These are phyloP conservation scores for Mortierella alpina DNA, from an alignment of 192 early-diverging fungal genomes.

Conservation along the genomic window DNA sequence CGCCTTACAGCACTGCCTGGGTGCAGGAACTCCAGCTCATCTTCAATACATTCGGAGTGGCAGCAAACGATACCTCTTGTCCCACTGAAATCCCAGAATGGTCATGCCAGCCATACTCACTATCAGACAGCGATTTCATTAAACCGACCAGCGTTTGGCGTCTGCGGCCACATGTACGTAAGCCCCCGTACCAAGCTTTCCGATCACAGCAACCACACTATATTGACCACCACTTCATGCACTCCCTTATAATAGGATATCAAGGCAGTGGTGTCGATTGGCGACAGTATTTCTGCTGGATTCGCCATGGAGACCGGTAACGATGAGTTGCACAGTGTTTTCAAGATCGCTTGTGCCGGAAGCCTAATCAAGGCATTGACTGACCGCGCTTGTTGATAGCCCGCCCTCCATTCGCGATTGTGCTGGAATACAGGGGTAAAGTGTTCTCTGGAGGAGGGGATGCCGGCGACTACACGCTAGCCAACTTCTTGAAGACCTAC, in stretches of 20 bases:
- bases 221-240: not conserved
- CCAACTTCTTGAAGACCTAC: constrained; percentile 58
- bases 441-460: constrained; percentile 64
- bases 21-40: constrained; percentile 55
- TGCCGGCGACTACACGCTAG: constrained; percentile 58
- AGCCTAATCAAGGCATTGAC: too few relatives aligned
- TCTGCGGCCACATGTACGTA: constrained; percentile 58
- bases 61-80: constrained; percentile 48
- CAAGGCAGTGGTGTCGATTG: constrained; percentile 59
- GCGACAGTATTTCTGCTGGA: constrained; percentile 67
- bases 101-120: constrained; percentile 46
- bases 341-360: not conserved
- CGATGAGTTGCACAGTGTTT: not conserved
- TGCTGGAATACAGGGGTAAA: constrained; percentile 65
- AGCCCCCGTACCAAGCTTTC: not conserved
- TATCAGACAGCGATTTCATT: constrained; percentile 48
- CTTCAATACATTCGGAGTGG: constrained; percentile 54
- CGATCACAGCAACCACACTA: not conserved
- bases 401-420: constrained; percentile 60
- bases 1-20: constrained; percentile 57
- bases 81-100: constrained; percentile 53
- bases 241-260: constrained; percentile 53
- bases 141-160: constrained; percentile 54
- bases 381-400: constrained; percentile 15
- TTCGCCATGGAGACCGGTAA: constrained; percentile 65